phyloP scores from a whole-genome alignment of 1,284 basidiomycete species.

The Fomitopsis schrenkii region DNA sequence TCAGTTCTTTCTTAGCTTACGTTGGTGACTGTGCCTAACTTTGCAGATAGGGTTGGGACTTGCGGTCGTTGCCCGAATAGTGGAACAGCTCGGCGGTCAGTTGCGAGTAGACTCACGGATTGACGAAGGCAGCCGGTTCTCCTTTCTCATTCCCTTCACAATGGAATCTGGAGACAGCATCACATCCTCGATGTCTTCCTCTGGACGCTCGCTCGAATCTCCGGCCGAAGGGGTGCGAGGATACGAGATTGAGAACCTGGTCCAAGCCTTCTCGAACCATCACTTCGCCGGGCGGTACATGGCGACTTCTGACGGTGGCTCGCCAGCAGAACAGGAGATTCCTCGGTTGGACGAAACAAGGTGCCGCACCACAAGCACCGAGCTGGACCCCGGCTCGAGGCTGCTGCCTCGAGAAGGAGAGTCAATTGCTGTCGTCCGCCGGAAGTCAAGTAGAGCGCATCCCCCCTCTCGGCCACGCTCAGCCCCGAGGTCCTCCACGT shows the following conservation, averaged over 20 bases:
- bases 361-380: slow-evolving; percentile 23
- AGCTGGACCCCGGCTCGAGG: neutral
- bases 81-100: slow-evolving; percentile 78
- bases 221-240: slow-evolving; percentile 15
- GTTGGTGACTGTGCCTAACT: neutral
- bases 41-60: slow-evolving; percentile 60
- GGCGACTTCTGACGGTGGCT: neutral
- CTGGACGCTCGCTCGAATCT: slow-evolving; percentile 8
- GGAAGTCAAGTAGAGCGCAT: slow-evolving; percentile 2
- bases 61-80: slow-evolving; percentile 81
- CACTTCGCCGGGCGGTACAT: slow-evolving; percentile 29
- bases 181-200: slow-evolving; percentile 1
- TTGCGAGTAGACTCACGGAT: slow-evolving; percentile 76
- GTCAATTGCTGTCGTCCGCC: neutral
- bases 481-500: neutral
- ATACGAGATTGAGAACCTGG: slow-evolving; percentile 61
- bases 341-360: slow-evolving; percentile 18
- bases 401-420: neutral
- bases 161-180: slow-evolving; percentile 24
- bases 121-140: slow-evolving; percentile 70
- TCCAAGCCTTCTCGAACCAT: slow-evolving; percentile 53
- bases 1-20: slow-evolving; percentile 21
- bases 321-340: slow-evolving; percentile 18
- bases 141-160: slow-evolving; percentile 63
- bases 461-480: slow-evolving; percentile 5